These are phyloP conservation scores for Phanerochaete sordida DNA, from an alignment of 768 basidiomycete genomes.

Conservation along the genomic window DNA sequence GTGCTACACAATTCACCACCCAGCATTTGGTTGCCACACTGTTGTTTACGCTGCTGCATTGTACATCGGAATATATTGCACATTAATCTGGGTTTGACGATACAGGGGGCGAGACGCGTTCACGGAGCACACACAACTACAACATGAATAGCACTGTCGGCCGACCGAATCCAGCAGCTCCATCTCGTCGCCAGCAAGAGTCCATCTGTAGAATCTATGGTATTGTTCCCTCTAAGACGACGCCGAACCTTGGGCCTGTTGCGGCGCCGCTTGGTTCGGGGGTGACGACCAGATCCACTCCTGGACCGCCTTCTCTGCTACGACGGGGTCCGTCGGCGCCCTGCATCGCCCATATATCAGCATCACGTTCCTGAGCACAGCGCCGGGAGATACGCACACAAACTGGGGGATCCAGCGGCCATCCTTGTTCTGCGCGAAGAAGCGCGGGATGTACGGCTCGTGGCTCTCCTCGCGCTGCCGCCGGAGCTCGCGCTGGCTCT, in stretches of 20 bases:
- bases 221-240: not conserved
- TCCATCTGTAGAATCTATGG: constrained; percentile 2
- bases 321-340: constrained; percentile 63
- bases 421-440: constrained; percentile 66
- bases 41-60: constrained; percentile 5
- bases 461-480: constrained; percentile 72
- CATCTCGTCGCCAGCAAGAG: not conserved
- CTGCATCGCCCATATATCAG: constrained; percentile 33
- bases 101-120: constrained; percentile 1
- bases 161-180: not conserved
- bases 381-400: constrained; percentile 40
- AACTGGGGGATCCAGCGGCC: constrained; percentile 85
- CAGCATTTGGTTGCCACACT: not conserved
- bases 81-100: constrained; percentile 18
- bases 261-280: not conserved
- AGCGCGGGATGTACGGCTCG: constrained; percentile 65
- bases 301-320: constrained; percentile 63
- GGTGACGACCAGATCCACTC: constrained; percentile 70
- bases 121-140: constrained; percentile 1
- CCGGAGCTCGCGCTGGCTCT: constrained; percentile 82
- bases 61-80: constrained; percentile 20
- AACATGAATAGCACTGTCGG: not conserved
- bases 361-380: constrained; percentile 7
- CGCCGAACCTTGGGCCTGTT: not conserved
- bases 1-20: not conserved